Evolutionary conservation across 2,329 filamentous ascomycete genomes (phyloP), one percentile per base, ranked within the genome.

Genomic region (Stemphylium beticola): DNA sequence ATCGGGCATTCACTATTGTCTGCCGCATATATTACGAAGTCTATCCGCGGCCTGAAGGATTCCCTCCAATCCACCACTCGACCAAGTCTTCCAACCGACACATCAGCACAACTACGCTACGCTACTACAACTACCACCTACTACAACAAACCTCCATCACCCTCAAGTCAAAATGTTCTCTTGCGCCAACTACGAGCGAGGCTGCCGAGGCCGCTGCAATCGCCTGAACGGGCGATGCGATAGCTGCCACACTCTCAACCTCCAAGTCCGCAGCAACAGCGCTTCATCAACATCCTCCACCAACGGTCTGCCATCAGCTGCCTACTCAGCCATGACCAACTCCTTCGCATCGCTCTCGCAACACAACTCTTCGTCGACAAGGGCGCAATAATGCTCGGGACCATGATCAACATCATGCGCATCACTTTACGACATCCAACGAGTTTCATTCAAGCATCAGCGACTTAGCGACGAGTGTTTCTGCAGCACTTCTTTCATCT

Each of bases 131-230:
- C 14, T n/a, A 49, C 33, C 42, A 39, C 20, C 43, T 15, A 38
- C 20, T 17, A 32, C 38, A 18, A 20, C 26, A 42, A 37, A 5
- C n/a, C 43, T 41, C 45, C 26, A 42, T 32, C 51, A 39, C 22
- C 32, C 10, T 14, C 17, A 61, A 44, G 45, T 39, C 68, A 73
- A 45, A 53, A 77, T 77, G 75, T 77, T 76, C 74, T 77, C 75
- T 38, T 77, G 75, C 62, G 70, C 72, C 69, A 77, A 77, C 71
- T 77, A 77, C 72, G 75, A 77, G 58, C 74, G 75, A 26, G 75
- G 75, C 62, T 77, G 75, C 73, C 73, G 75, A 40, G 75, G 75
- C 49, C 75, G 75, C 52, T 76, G 72, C 73, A 77, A 77, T 58
- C 47, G 58, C 39, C 61, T 67, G 47, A 66, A 67, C 50, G 74